phyloP scores from a whole-genome alignment of 2,329 filamentous ascomycete genomes.

The Aspergillus udagawae region DNA sequence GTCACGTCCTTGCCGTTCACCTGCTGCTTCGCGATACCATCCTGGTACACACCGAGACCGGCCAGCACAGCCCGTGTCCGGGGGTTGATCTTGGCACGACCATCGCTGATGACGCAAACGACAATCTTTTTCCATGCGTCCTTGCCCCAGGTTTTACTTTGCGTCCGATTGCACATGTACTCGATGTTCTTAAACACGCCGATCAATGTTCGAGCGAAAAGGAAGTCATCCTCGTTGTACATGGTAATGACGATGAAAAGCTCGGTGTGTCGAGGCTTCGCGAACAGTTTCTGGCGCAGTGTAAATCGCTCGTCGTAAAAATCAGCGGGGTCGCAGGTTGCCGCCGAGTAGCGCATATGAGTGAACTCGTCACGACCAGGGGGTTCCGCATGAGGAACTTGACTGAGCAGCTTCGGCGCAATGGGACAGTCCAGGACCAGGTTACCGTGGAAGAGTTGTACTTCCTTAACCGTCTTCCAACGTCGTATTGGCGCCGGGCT shows the following conservation, averaged over 20 bases:
- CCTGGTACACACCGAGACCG: conserved; percentile 93
- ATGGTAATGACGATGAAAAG: conserved; percentile 96
- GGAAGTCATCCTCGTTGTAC: conserved; percentile 98
- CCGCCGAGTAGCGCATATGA: conserved; percentile 83
- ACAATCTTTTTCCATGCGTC: conserved; percentile 99
- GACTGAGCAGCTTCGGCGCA: conserved; percentile 79
- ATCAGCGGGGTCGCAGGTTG: conserved; percentile 85
- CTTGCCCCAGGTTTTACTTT: conserved; percentile 96
- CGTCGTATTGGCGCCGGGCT: conserved; percentile 66
- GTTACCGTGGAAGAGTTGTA: conserved; percentile 95
- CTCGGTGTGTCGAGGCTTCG: conserved; percentile 87
- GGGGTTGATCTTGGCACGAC: conserved; percentile 93
- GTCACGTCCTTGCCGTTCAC: conserved; percentile 96
- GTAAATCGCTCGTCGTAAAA: conserved; percentile 91
- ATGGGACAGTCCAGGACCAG: conserved; percentile 95
- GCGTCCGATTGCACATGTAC: conserved; percentile 90
- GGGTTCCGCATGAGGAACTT: conserved; percentile 75
- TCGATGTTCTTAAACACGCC: conserved; percentile 99
- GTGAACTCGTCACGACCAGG: conserved; percentile 78
- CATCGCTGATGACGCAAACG: conserved; percentile 94
- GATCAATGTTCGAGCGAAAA: conserved; percentile 92
- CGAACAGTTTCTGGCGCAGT: conserved; percentile 83
- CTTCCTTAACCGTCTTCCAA: conserved; percentile 98
- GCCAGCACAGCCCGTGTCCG: conserved; percentile 85
- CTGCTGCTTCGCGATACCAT: conserved; percentile 96